These are phyloP conservation scores for Saccharomycopsis javanensis DNA, from an alignment of 805 yeast species.

Conservation along the genomic window DNA sequence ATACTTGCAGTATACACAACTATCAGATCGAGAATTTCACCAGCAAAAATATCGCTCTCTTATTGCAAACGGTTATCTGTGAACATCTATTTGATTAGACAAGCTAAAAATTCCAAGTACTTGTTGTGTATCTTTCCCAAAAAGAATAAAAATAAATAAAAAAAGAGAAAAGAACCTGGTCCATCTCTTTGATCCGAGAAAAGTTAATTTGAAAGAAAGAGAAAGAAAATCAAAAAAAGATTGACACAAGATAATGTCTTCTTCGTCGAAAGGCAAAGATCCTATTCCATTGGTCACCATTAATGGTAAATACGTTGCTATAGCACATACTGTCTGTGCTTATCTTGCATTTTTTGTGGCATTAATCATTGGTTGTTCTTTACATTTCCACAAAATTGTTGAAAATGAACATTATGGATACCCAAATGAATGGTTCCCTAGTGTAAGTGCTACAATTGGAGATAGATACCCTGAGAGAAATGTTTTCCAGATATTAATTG, in stretches of 20 bases:
- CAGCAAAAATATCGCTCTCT: no score
- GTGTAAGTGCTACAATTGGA: slow-evolving; percentile 94
- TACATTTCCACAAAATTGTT: slow-evolving; percentile 85
- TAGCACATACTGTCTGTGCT: slow-evolving; percentile 66
- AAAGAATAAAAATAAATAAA: no score
- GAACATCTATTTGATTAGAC: no score
- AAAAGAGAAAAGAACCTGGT: not conserved
- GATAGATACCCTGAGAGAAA: slow-evolving; percentile 95
- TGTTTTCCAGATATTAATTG: slow-evolving; percentile 82
- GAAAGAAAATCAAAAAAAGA: not conserved
- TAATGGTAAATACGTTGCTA: slow-evolving; percentile 59
- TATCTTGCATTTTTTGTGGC: slow-evolving; percentile 69
- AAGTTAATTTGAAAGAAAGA: not conserved
- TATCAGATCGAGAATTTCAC: no score
- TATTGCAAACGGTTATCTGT: no score
- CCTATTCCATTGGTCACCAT: slow-evolving; percentile 24
- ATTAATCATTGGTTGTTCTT: slow-evolving; percentile 56
- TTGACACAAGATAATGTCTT: not conserved
- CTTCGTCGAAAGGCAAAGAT: not conserved
- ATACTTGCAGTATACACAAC: no score
- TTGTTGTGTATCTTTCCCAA: not conserved
- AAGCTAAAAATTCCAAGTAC: not conserved
- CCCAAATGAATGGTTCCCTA: slow-evolving; percentile 98
- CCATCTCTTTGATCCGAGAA: no score
- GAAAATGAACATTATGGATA: slow-evolving; percentile 78